Evolutionary conservation across 2,329 filamentous ascomycete genomes (phyloP), one percentile per base, ranked within the genome.

Genomic region (Beauveria sp.): DNA sequence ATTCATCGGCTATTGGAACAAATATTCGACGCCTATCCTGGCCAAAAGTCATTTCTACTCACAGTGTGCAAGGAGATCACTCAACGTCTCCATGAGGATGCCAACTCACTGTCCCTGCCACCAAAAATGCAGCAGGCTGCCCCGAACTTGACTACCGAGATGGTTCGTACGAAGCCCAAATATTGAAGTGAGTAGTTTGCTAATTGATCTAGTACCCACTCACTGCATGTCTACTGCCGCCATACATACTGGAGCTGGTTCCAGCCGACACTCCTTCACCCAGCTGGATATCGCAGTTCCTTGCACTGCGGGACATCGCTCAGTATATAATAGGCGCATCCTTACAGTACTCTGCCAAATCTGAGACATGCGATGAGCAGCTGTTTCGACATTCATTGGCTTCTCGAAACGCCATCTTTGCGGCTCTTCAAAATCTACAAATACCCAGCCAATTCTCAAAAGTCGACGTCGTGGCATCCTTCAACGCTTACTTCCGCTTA

Each of bases 261-360:
- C 67, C 72, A 1, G 60, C 65, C 16, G 66, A 70, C 54, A 66
- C 70, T 5, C 66, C 66, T 16, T 63, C 69, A 4, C 46, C 31
- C n/a, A 69, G 69, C 61, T 77, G 75, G 75, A 65, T 77, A 12
- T 61, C 70, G 5, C 73, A 76, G 55, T 74, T 76, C 53, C 66
- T 77, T 5, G 70, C 75, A 0, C 68, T 77, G 12, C 67, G 74
- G 62, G 75, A 77, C 66, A 67, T 76, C 9, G 70, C 73, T 0
- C 71, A 74, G 14, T 77, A 74, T 58, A 68, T 76, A 2, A 70
- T 76, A 9, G 74, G 71, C 14, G 74, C 75, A 14, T 76, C 73
- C 1, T 61, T 77, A 28, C 75, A 77, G 50, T 73, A 75, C 62
- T 64, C 67, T 3, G 71, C 72, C 14, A 73, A 74, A 55, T 64